phyloP scores from a whole-genome alignment of 2,329 filamentous ascomycete species.

The Aspergillus puulaauensis region DNA sequence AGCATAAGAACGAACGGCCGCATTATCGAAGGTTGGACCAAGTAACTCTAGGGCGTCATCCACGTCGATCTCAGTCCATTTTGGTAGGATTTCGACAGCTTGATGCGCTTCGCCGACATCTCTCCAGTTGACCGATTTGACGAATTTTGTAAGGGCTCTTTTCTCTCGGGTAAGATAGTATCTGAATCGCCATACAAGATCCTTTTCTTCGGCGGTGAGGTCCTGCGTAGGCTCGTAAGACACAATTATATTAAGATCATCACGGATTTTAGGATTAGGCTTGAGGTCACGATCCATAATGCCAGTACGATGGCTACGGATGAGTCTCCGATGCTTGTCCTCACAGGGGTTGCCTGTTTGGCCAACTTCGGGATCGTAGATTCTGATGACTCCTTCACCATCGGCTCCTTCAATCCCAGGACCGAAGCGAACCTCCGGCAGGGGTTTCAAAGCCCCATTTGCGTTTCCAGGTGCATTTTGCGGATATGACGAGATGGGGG shows the following conservation, averaged over 20 bases:
- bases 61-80: constrained; percentile 96
- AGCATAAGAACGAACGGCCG: constrained; percentile 85
- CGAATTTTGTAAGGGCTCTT: constrained; percentile 88
- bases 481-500: constrained; percentile 74
- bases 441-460: constrained; percentile 71
- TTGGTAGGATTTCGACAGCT: constrained; percentile 82
- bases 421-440: constrained; percentile 84
- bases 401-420: constrained; percentile 77
- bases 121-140: constrained; percentile 95
- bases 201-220: constrained; percentile 86
- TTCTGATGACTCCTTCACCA: constrained; percentile 64
- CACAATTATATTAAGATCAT: constrained; percentile 88
- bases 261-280: constrained; percentile 91
- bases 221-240: constrained; percentile 89
- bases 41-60: constrained; percentile 94
- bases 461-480: constrained; percentile 63
- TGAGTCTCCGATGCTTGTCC: constrained; percentile 87
- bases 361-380: constrained; percentile 92
- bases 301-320: constrained; percentile 90
- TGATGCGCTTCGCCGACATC: constrained; percentile 83
- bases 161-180: constrained; percentile 94
- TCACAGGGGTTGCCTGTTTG: constrained; percentile 90
- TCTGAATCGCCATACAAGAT: constrained; percentile 95
- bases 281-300: constrained; percentile 93
- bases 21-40: constrained; percentile 87